Evolutionary conservation across 2,329 filamentous ascomycete genomes (phyloP).

Genomic region (Raffaelea deltoideospora): DNA sequence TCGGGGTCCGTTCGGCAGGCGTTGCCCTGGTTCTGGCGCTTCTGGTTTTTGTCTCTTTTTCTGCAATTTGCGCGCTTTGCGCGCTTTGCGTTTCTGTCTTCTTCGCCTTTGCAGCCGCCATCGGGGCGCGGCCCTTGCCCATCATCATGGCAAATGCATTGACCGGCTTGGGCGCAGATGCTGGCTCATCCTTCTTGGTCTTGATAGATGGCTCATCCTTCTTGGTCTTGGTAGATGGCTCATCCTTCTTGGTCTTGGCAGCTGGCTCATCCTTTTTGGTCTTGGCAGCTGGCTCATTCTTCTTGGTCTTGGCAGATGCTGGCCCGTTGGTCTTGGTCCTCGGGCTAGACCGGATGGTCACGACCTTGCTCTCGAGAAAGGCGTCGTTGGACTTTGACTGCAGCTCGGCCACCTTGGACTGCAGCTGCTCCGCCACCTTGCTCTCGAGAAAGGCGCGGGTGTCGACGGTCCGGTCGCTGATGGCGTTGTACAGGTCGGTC

Average conservation of each 20-base stretch:
- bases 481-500: slow-evolving; percentile 67
- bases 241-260: background rate
- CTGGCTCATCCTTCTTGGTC: background rate
- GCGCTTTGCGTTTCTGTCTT: background rate
- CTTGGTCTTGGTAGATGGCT: slow-evolving; percentile 9
- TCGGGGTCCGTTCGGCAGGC: slow-evolving; percentile 3
- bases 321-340: slow-evolving; percentile 19
- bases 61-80: too few relatives aligned
- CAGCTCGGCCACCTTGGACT: too few relatives aligned
- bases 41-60: too few relatives aligned
- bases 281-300: background rate
- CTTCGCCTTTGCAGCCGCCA: background rate
- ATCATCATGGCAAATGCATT: slow-evolving; percentile 43
- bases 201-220: background rate
- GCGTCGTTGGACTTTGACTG: slow-evolving; percentile 23
- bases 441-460: slow-evolving; percentile 67
- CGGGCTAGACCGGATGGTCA: too few relatives aligned
- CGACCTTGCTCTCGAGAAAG: too few relatives aligned
- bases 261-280: background rate
- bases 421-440: slow-evolving; percentile 57
- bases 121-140: slow-evolving; percentile 19
- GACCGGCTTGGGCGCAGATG: too few relatives aligned
- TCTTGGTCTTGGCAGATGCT: background rate
- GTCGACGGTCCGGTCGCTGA: slow-evolving; percentile 41
- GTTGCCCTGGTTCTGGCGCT: slow-evolving; percentile 2